A percentile compares a stretch with the other conserved stretches of the same genome.
phyloP scores from a whole-genome alignment of 495 filamentous ascomycete species.

The Aspergillus wentii region DNA sequence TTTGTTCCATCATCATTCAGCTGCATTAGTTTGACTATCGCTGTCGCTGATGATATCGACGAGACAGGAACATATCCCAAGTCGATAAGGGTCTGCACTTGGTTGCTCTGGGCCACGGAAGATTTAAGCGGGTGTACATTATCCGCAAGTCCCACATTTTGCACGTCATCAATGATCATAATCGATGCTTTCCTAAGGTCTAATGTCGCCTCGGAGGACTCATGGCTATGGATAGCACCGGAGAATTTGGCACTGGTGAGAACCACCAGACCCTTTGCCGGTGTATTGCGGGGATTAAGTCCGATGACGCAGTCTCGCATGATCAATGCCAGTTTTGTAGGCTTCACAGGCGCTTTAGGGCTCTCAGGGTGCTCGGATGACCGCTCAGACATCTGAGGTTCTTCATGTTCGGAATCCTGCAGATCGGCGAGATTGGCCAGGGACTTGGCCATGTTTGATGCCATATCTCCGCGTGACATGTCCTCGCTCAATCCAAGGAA shows the following conservation, averaged over 20 bases:
- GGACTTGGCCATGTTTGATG: constrained; percentile 71
- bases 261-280: constrained; percentile 70
- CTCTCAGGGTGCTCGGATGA: constrained; percentile 9
- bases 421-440: constrained; percentile 71
- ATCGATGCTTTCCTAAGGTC: constrained; percentile 75
- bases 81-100: constrained; percentile 60
- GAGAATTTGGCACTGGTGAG: constrained; percentile 70
- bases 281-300: constrained; percentile 73
- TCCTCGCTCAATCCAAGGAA: constrained; percentile 65
- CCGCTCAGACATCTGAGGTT: constrained; percentile 12
- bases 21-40: constrained; percentile 52
- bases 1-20: constrained; percentile 49
- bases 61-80: constrained; percentile 81
- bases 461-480: constrained; percentile 66
- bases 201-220: constrained; percentile 53
- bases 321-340: constrained; percentile 65
- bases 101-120: constrained; percentile 47
- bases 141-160: constrained; percentile 41
- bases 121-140: constrained; percentile 43
- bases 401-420: constrained; percentile 17
- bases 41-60: constrained; percentile 74
- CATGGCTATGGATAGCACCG: constrained; percentile 54
- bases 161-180: constrained; percentile 75
- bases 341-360: constrained; percentile 30
- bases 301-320: constrained; percentile 77